These are phyloP conservation scores for Aspergillus spinulosporus DNA, from an alignment of 2,329 filamentous ascomycete species.

Conservation along the genomic window DNA sequence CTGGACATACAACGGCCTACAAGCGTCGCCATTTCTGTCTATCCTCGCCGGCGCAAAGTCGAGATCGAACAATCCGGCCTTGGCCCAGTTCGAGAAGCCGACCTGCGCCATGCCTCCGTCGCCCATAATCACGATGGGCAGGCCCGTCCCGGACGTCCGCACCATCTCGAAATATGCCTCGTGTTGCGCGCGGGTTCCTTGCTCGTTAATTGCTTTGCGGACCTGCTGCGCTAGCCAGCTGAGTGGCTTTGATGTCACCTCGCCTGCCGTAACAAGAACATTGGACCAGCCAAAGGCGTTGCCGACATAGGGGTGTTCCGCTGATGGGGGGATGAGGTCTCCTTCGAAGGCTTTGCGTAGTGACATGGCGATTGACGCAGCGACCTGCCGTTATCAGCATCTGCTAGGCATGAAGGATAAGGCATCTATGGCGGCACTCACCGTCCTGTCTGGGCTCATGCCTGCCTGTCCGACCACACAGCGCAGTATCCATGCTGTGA, in stretches of 20 bases:
- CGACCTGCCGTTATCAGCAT: not conserved
- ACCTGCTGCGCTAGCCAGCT: conserved; percentile 21
- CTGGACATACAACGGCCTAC: conserved; percentile 19
- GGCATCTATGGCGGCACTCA: too few species aligned
- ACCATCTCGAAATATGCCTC: conserved; percentile 18
- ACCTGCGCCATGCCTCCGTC: conserved; percentile 18
- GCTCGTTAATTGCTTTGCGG: conserved; percentile 18
- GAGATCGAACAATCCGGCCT: conserved; percentile 17
- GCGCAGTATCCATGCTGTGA: conserved; percentile 22
- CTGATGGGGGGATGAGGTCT: conserved; percentile 17
- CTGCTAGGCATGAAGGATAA: too few species aligned
- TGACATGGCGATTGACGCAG: conserved; percentile 20
- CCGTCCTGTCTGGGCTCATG: conserved; percentile 10
- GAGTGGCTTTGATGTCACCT: conserved; percentile 17
- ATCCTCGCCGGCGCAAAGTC: conserved; percentile 17
- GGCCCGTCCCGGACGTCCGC: conserved; percentile 13
- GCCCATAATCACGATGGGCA: conserved; percentile 17
- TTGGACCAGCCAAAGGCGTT: conserved; percentile 23
- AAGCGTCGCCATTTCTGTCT: conserved; percentile 4
- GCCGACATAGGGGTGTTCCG: conserved; percentile 19
- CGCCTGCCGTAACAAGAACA: conserved; percentile 15
- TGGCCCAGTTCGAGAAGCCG: conserved; percentile 20
- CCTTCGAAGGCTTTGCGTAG: conserved; percentile 23
- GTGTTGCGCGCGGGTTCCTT: conserved; percentile 22
- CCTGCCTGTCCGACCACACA: conserved; percentile 18